phyloP scores from a whole-genome alignment of 2,329 filamentous ascomycete species.

The Tolypocladium amazonense region DNA sequence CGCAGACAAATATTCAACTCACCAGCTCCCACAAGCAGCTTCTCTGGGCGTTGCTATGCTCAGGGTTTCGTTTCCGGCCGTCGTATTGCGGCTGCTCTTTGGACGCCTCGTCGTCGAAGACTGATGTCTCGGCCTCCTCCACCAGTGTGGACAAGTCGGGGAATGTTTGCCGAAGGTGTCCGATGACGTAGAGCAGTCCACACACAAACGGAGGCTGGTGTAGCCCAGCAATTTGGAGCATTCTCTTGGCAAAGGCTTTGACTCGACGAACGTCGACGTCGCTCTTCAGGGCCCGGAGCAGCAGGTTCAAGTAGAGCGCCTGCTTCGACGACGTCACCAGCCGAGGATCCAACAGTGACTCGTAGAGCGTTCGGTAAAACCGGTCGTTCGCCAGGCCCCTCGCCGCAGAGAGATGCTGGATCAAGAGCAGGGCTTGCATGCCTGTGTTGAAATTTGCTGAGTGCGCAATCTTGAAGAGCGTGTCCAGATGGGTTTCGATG shows the following conservation, averaged over 20 bases:
- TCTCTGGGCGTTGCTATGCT: slow-evolving; percentile 84
- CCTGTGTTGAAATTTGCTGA: slow-evolving; percentile 99
- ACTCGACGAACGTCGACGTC: slow-evolving; percentile 86
- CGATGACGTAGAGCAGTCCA: slow-evolving; percentile 81
- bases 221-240: slow-evolving; percentile 76
- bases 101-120: slow-evolving; percentile 52
- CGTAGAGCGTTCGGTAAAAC: slow-evolving; percentile 92
- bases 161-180: slow-evolving; percentile 70
- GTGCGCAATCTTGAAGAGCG: slow-evolving; percentile 90
- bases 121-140: slow-evolving; percentile 65
- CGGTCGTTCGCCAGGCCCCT: slow-evolving; percentile 78
- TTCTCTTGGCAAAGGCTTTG: slow-evolving; percentile 90
- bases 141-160: slow-evolving; percentile 70
- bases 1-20: slow-evolving; percentile 18
- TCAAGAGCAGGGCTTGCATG: slow-evolving; percentile 87
- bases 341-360: slow-evolving; percentile 84
- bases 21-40: slow-evolving; percentile 91
- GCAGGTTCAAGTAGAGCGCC: slow-evolving; percentile 82
- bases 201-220: slow-evolving; percentile 91
- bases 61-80: slow-evolving; percentile 81
- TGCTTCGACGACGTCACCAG: slow-evolving; percentile 89
- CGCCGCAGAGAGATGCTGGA: slow-evolving; percentile 78
- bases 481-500: slow-evolving; percentile 82
- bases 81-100: slow-evolving; percentile 51
- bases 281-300: slow-evolving; percentile 79